Percentiles rank a stretch among this genome's conserved stretches.
Conservation (phyloP, 2,329 filamentous ascomycete genomes). For the Fusarium tanahbumbuense region DNA sequence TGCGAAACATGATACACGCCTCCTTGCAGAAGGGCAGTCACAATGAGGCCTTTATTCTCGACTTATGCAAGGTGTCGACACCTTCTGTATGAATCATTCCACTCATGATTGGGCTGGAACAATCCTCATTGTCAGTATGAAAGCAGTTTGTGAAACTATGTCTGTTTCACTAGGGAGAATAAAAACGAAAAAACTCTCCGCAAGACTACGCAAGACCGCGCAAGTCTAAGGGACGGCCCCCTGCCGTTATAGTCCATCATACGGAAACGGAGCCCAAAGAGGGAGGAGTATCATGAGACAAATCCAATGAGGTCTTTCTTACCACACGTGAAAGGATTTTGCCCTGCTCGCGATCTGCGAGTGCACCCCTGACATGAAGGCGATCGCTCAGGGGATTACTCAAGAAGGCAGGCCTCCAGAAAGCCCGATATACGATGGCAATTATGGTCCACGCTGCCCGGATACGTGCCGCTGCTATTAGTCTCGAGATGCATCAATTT, state of each 20-base stretch:
- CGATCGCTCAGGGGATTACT: conserved; percentile 40
- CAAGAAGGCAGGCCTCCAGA: conserved; percentile 25
- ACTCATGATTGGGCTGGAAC: conserved; percentile 28
- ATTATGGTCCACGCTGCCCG: conserved; percentile 22
- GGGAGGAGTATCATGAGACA: conserved; percentile 36
- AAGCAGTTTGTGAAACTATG: conserved; percentile 38
- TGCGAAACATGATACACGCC: conserved; percentile 35
- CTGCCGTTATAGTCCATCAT: not conserved
- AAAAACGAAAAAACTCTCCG: conserved; percentile 18
- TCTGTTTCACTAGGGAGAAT: conserved; percentile 38
- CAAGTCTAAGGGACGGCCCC: conserved; percentile 10
- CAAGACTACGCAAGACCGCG: not conserved
- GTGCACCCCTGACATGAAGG: conserved; percentile 24
- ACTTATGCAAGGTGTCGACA: conserved; percentile 20
- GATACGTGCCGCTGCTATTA: conserved; percentile 29
- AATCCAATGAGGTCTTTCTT: conserved; percentile 23
- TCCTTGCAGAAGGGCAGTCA: conserved; percentile 15
- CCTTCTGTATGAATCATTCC: conserved; percentile 8
- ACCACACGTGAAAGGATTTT: conserved; percentile 20
- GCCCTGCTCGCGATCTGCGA: conserved; percentile 32
- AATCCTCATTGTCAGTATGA: conserved; percentile 8
- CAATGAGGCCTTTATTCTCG: conserved; percentile 7
- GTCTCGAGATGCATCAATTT: conserved; percentile 22
- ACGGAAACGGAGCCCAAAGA: conserved; percentile 28
- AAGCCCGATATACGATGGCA: conserved; percentile 23